phyloP scores from a whole-genome alignment of 2,329 filamentous ascomycete genomes.

The Fusarium multiceps region DNA sequence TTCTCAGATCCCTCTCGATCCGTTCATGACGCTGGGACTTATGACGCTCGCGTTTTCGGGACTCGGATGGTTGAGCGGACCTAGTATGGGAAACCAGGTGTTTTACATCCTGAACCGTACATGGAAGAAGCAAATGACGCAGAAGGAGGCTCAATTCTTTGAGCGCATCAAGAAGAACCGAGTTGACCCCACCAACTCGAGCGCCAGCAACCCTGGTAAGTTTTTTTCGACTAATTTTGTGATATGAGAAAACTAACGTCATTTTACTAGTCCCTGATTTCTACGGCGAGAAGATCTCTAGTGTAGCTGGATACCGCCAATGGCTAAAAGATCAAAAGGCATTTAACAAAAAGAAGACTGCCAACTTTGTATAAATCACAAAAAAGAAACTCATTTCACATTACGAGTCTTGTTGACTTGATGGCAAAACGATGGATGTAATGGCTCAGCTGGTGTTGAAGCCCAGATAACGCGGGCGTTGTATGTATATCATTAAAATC shows the following conservation, averaged over 20 bases:
- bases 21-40: constrained; percentile 84
- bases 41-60: constrained; percentile 80
- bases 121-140: constrained; percentile 76
- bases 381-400: constrained; percentile 6
- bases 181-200: constrained; percentile 90
- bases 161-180: constrained; percentile 90
- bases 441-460: constrained; percentile 40
- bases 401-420: constrained; percentile 7
- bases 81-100: constrained; percentile 80
- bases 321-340: constrained; percentile 98
- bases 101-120: constrained; percentile 82
- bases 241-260: constrained; percentile 32
- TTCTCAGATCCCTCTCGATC: constrained; percentile 83
- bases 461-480: constrained; percentile 37
- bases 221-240: constrained; percentile 9
- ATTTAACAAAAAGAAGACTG: constrained; percentile 94
- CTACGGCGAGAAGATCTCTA: constrained; percentile 98
- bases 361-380: constrained; percentile 65
- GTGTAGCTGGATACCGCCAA: constrained; percentile 87
- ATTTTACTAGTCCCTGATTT: constrained; percentile 85
- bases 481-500: constrained; percentile 47
- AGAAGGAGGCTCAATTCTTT: constrained; percentile 97
- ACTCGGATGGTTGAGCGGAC: constrained; percentile 89
- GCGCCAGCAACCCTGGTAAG: constrained; percentile 82
- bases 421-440: constrained; percentile 34